Base-by-base conservation (phyloP, 441 rosid genomes). In the Kokia cookei region DNA sequence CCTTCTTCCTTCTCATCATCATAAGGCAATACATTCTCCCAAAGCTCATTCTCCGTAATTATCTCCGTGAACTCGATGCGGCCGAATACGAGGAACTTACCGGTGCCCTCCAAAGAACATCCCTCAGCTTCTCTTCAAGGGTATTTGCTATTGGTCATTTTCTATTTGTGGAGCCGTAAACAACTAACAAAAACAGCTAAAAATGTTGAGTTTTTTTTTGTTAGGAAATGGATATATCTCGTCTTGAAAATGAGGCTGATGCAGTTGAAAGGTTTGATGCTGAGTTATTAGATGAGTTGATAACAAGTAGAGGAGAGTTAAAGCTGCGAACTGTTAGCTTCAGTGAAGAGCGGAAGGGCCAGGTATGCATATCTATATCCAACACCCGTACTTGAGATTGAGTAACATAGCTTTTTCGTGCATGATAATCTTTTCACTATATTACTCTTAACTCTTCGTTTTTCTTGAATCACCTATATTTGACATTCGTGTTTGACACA, bases 11-110 rank as follows among this genome's bases (percentile, higher is more conserved):
- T 73, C 91, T 94, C 53, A 78, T 91, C 67, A 74, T 82, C 77
- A 22, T 94, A 72, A 85, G 99, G 74, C 89, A 88, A 74, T 80
- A 83, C 75, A 65, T 90, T 9, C 91, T 90, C 48, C 98, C 93
- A 7, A 88, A 82, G 84, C 15, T 91, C 37, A 87, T 93, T 73
- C 77, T 82, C 27, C 87, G 87, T 3, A 50, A 65, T 69, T 86
- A 94, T 76, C 96, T 95, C 69, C 89, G 73, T 75, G 92, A 89
- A 77, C 84, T 93, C 13, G 96, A 94, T 73, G 94, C 97, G n/a
- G 89, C 86, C 3, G 97, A 84, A 77, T 95, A 95, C 3, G 99
- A 91, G 78, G 97, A 93, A 81, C 81, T 85, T 54, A 82, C 77
- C 15, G 93, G 90, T 51, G 51, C 85, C 27, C 5, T 7, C 19